Base-by-base conservation (phyloP, 805 yeast species). In the Huiozyma sinensis region DNA sequence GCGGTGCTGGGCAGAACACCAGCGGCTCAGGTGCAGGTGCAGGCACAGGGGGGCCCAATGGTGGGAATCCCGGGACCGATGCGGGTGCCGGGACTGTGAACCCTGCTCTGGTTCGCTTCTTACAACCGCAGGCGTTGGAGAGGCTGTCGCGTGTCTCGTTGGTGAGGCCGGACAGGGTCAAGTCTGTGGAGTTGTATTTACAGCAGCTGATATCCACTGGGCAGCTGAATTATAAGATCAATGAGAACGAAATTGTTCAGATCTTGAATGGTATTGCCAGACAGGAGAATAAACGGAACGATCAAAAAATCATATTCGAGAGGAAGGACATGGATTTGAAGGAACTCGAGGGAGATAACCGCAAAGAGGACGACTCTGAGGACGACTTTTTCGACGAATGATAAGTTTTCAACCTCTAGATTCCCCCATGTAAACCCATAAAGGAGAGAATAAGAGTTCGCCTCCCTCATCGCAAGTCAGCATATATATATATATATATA, bases 91-190 rank as follows among this genome's bases (percentile, higher is more conserved):
- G 61, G 2, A 66, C 87, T 44, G 72, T 85, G 6, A 34, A 33
- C 29, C 24, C 24, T 17, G n/a, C 28, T 9, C 36, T 48, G 35
- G 47, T 46, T 10, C 90, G 83, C 51, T 74, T 87, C 17, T 69
- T 92, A 38, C 85, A 84, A 44, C 80, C 90, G 8, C 76, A 73
- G 42, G 98, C 97, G 1, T 72, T 94, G 39, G 97, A 90, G 57
- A 72, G 98, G 47, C 70, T 90, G 39, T 77, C 89, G 13, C 71
- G 98, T 46, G 94, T 90, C 13, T 69, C 87, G 29, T 74, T 92
- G 59, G 98, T 90, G 38, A 77, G 89, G 57, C 94, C 94, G 2
- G 97, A 92, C 43, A 71, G 97, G 45, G 97, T 95, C 1, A 73
- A 75, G 42, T 84, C 88, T 3, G 97, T 88, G 10, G 97, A 90